Evolutionary conservation across 805 yeast species (phyloP), one percentile per base, ranked within the genome.

Genomic region (Saccharomycopsis sp.): DNA sequence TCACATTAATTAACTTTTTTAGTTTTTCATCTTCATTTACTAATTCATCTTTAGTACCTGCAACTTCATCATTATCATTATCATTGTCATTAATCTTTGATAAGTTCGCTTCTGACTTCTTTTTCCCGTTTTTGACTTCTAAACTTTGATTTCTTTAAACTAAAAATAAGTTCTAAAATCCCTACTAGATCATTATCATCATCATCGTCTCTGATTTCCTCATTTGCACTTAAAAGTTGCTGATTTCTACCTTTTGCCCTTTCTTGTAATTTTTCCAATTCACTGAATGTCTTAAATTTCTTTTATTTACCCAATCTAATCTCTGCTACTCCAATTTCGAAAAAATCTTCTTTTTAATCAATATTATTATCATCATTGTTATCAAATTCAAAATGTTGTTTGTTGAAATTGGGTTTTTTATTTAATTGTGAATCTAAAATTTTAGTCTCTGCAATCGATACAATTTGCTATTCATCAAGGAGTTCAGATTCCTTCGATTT

Each of bases 401-500:
- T 51, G 44, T 23, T 49, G 44, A 3, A 57, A 37, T 13, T 55
- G 56, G 14, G 52, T 46, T 38, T 54, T 44, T 4, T 52, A 41
- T 42, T 58, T 59, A 5, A 41, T 20, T 49, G 42, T n/a, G 45
- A 42, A 3, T 36, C 31, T 3, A 45, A 13, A 14, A 36, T 28
- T 14, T 45, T 44, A 21, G 46, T 50, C 15, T 67, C 74, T 37
- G 68, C 63, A 19, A 53, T 56, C 25, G 72, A 58, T 27, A 57
- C 57, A 29, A 54, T 56, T 8, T 37, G 42, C n/a, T 42, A 46
- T 4, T 53, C 51, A n/a, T 48, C 62, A 13, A 64, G 47, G 13
- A 70, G 44, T 18, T 56, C 56, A 10, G 53, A 49, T 46, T 72
- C 79, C 32, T 65, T 58, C 29, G 71, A 55, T 0, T 74, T 70